Evolutionary conservation across 108 stramenopile genomes (phyloP), one percentile per base, ranked within the genome.

Genomic region (Aurantiochytrium sp.): DNA sequence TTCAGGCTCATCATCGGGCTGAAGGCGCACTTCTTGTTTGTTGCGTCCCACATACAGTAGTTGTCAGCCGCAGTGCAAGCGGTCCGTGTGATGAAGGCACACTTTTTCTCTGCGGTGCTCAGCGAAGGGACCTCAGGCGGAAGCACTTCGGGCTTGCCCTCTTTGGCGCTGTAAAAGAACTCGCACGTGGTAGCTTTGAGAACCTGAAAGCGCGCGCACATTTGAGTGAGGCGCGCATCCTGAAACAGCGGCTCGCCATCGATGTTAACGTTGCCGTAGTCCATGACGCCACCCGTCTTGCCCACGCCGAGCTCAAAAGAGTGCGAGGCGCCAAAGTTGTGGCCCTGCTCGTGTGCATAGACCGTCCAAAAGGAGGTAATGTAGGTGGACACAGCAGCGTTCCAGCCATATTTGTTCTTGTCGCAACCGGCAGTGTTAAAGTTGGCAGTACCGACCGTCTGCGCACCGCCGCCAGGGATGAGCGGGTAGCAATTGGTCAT

Each of bases 401-500:
- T 83, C 49, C 45, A 47, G 23, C 45, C 76, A 23, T 83, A 83
- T 6, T 6, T 6, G 45, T 53, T 53, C 43, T 83, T 45, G 49
- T 53, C 16, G 51, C 76, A 83, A 6, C 49, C 76, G 28, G 51
- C 76, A 53, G 76, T 83, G 25, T 45, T 45, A 12, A 83, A 10
- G 23, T 83, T 53, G 28, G 76, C 76, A 6, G 51, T 53, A 2
- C 76, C 76, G 23, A 83, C 76, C 49, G 51, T 83, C 76, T 83
- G 45, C 44, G 18, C 49, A 3, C 51, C 49, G 51, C 49, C 45
- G 28, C 16, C 23, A 6, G 76, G 49, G 6, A 12, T 53, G 51
- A 83, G 76, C 49, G 76, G 76, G 51, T 53, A 83, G 76, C 76
- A 83, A 45, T 53, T 83, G n/a, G 76, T 83, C 76, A 83, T 83